Evolutionary conservation across 495 filamentous ascomycete species (phyloP), one percentile per base, ranked within the genome.

Genomic region (Sordaria brevicollis): DNA sequence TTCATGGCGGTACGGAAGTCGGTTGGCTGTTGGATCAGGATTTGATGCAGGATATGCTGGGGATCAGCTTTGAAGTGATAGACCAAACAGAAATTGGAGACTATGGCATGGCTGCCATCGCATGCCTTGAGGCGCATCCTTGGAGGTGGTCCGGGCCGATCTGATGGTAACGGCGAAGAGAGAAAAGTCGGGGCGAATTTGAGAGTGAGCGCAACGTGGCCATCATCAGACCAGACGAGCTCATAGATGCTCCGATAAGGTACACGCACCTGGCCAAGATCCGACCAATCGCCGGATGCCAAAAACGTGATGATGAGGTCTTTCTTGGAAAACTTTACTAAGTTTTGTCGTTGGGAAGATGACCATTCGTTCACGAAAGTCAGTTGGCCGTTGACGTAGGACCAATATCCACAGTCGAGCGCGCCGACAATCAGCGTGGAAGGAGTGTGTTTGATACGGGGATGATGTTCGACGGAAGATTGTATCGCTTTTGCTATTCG

Each of bases 321-420:
- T 25, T 78, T 75, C 69, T 75, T 78, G 21, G 79, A 79, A 73
- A 89, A 89, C 62, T 79, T 81, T 11, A 82, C 79, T 0, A 65
- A 69, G 7, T 82, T 83, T n/a, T n/a, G n/a, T 8, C 11, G n/a
- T 0, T 57, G 69, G 0, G 2, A 25, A 72, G 81, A 81, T 34
- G 75, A 68, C 34, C 84, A 81, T 66, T 89, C 82, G 2, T 81
- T 70, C 1, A 80, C 72, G 68, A 87, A 89, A 13, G 76, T 73
- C 17, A 88, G 74, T 2, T 74, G 71, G 0, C 73, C 72, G 1
- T 76, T 68, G 3, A 70, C 35, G 65, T 86, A 88, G 35, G 74
- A 73, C 74, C 84, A 85, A 67, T 84, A 77, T 3, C 88, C 88
- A 72, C 86, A 89, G 11, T 77, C 81, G 7, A 86, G 35, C 19